Evolutionary conservation across 2,329 filamentous ascomycete genomes (phyloP).

Genomic region (Venturia asperata): DNA sequence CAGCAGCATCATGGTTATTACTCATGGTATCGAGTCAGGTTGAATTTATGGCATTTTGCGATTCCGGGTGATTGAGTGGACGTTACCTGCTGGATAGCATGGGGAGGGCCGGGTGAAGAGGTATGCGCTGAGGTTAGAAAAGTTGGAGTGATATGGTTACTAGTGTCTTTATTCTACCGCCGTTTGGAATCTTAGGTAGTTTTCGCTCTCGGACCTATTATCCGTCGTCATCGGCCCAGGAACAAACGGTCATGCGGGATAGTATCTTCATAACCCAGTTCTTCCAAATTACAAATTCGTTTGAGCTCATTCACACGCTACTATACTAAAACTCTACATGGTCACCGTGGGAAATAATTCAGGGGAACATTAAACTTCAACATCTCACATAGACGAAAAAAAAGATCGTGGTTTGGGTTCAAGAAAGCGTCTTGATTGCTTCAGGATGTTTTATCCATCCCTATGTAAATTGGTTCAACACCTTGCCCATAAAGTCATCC

Average conservation of each 20-base stretch:
- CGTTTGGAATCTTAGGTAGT: neutral
- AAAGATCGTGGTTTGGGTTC: neutral
- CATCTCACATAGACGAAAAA: neutral
- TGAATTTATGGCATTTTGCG: constrained; percentile 13
- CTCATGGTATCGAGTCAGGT: constrained; percentile 17
- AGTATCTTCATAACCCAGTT: neutral
- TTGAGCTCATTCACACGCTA: neutral
- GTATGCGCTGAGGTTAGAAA: neutral
- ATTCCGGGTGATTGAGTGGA: neutral
- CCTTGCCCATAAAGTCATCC: constrained; percentile 14
- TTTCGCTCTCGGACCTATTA: neutral
- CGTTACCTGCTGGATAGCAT: constrained; percentile 13
- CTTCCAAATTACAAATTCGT: neutral
- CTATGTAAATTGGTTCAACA: constrained; percentile 1
- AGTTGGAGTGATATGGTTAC: neutral
- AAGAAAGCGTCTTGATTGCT: constrained; percentile 14
- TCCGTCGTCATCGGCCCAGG: constrained; percentile 2
- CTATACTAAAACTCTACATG: too few species aligned
- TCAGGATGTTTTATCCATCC: constrained; percentile 15
- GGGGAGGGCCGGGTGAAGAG: neutral
- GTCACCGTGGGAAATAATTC: neutral
- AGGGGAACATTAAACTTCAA: neutral
- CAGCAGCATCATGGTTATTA: constrained; percentile 19
- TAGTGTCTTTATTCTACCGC: neutral
- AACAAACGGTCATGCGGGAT: too few species aligned